Conservation (phyloP, 1,284 basidiomycete species). For the Pulchroboletus neoregius region DNA sequence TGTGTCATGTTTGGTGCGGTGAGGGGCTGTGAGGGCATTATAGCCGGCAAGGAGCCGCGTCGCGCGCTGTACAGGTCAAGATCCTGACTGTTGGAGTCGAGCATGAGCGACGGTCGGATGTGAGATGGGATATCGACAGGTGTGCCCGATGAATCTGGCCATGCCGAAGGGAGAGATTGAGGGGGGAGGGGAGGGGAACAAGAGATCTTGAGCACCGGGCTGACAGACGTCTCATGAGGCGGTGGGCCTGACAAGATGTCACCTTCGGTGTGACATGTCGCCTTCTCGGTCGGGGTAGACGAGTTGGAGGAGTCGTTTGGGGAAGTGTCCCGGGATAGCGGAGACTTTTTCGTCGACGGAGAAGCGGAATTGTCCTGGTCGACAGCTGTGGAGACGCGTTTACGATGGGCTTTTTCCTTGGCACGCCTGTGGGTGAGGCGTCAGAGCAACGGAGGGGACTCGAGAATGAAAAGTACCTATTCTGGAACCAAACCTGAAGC, state of each 20-base stretch:
- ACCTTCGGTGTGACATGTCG: conserved; percentile 13
- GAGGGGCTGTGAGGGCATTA: conserved; percentile 38
- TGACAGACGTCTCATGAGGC: conserved; percentile 23
- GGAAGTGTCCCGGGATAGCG: conserved; percentile 26
- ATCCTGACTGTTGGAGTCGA: conserved; percentile 23
- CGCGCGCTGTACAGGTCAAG: conserved; percentile 25
- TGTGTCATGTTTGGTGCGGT: conserved; percentile 19
- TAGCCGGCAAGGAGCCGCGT: conserved; percentile 52
- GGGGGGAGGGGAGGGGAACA: conserved; percentile 38
- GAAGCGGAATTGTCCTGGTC: conserved; percentile 18
- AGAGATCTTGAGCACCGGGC: conserved; percentile 35
- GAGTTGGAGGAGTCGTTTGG: conserved; percentile 32
- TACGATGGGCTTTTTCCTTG: conserved; percentile 61
- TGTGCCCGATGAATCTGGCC: conserved; percentile 39
- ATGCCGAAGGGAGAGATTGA: conserved; percentile 35
- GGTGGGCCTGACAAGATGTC: conserved; percentile 7
- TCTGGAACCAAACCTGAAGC: conserved; percentile 84
- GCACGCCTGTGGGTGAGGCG: conserved; percentile 52
- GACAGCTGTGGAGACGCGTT: conserved; percentile 14
- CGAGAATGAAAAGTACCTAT: conserved; percentile 51
- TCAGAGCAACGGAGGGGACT: conserved; percentile 10
- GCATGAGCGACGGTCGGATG: conserved; percentile 13
- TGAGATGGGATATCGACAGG: conserved; percentile 26
- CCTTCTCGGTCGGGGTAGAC: conserved; percentile 32
- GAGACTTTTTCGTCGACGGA: conserved; percentile 15